Evolutionary conservation across 257 asterid species (phyloP), one percentile per base, ranked within the genome.

Genomic region (Capsicum chinense): DNA sequence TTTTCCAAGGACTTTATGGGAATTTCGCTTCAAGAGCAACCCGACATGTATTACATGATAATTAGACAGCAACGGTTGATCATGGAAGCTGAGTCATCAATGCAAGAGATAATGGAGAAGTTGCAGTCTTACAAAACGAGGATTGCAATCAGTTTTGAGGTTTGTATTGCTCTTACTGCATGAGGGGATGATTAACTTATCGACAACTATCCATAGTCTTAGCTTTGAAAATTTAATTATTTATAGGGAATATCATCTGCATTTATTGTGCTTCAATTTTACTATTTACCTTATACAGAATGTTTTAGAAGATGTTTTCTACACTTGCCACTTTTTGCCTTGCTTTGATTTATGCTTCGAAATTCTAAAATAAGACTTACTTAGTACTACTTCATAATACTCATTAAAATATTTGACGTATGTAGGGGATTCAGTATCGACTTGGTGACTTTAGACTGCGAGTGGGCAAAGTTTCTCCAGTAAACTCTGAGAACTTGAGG

Each of bases 1-100:
- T 94, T 93, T 80, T 97, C 99, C 37, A 95, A 98, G 71, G 99
- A 96, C 83, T 96, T 96, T 87, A 66, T 91, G 89, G 98, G 99
- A 89, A 93, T 96, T 86, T 92, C 98, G 21, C 95, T 96, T 73
- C 93, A 91, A 74, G 98, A 94, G 87, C 97, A 92, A 87, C 97
- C 98, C n/a, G 87, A 86, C 85, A 94, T 92, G 88, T 93, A 93
- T 81, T 96, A 88, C 85, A 83, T 96, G 73, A 98, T 96, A 39
- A 86, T 94, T 83, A 93, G 95, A 89, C 98, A 98, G 83, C 94
- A 93, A 89, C 92, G 94, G 60, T 89, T 67, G 74, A 67, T 35
- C 50, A 7, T 67, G 7, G 74, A 67, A 35, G 74, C 74, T 3
- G 74, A 67, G 50, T 67, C 74, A 67, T 94, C 89, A 64, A 93